Percentiles rank a stretch among this genome's conserved stretches.
phyloP scores from a whole-genome alignment of 2,329 filamentous ascomycete species.

The Grosmannia serpens region DNA sequence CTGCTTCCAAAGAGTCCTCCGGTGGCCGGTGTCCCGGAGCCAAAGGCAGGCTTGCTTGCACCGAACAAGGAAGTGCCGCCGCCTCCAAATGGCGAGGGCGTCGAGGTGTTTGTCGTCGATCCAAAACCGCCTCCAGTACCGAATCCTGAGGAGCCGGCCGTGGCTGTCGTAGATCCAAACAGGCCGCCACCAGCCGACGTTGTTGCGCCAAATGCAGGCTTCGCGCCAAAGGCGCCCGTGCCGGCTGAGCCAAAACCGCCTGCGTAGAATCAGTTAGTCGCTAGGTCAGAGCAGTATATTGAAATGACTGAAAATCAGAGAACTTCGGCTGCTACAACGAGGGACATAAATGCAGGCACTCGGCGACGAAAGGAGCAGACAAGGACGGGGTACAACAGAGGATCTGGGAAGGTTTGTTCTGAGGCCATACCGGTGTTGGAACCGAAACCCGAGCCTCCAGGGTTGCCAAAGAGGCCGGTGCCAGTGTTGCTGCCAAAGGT shows the following conservation, averaged over 20 bases:
- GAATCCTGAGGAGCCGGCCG: slow-evolving; percentile 23
- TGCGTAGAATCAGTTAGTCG: background rate
- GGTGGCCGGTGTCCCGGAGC: slow-evolving; percentile 15
- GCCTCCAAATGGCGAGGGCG: slow-evolving; percentile 27
- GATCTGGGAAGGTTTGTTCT: background rate
- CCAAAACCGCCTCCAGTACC: slow-evolving; percentile 31
- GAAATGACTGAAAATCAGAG: background rate
- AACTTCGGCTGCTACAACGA: background rate
- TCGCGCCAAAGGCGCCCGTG: slow-evolving; percentile 20
- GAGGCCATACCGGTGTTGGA: slow-evolving; percentile 12
- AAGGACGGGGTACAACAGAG: background rate
- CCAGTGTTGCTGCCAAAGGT: slow-evolving; percentile 26
- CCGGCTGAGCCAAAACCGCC: slow-evolving; percentile 17
- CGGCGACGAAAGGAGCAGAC: background rate
- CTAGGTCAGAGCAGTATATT: background rate
- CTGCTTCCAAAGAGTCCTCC: slow-evolving; percentile 36
- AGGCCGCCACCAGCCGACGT: slow-evolving; percentile 29
- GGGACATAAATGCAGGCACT: background rate
- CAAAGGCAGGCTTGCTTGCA: slow-evolving; percentile 32
- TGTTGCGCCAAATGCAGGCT: slow-evolving; percentile 43
- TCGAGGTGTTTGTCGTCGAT: slow-evolving; percentile 19
- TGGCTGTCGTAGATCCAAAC: slow-evolving; percentile 36
- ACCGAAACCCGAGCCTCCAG: slow-evolving; percentile 12
- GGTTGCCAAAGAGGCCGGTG: slow-evolving; percentile 33
- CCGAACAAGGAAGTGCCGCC: slow-evolving; percentile 40